Percentiles rank a stretch among this genome's conserved stretches.
Conservation (phyloP, 257 asterid genomes). For the Scutellaria minor region DNA sequence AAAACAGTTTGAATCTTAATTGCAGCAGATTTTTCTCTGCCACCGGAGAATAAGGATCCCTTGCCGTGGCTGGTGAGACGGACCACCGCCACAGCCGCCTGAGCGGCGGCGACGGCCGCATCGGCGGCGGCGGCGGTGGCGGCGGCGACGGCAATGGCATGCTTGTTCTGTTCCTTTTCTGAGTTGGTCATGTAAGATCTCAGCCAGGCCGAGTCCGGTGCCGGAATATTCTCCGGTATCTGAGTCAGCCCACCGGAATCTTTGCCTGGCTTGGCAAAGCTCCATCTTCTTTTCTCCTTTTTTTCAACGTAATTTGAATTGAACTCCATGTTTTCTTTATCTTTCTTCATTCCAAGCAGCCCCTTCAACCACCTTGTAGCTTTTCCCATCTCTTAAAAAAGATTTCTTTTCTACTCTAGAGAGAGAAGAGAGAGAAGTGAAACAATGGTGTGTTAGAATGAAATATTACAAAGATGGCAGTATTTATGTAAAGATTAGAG, state of each 20-base stretch:
- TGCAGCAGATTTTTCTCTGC: slow-evolving; percentile 69
- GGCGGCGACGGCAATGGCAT: slow-evolving; percentile 89
- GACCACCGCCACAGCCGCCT: slow-evolving; percentile 94
- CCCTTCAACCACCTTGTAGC: slow-evolving; percentile 91
- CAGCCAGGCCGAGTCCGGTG: slow-evolving; percentile 55
- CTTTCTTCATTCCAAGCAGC: slow-evolving; percentile 78
- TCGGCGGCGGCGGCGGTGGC: slow-evolving; percentile 97
- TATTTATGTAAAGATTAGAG: slow-evolving; percentile 16
- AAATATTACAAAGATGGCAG: slow-evolving; percentile 33
- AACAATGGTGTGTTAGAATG: slow-evolving; percentile 27
- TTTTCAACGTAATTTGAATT: slow-evolving; percentile 50
- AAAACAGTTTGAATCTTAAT: slow-evolving; percentile 77
- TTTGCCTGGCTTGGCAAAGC: slow-evolving; percentile 64
- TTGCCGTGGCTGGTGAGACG: slow-evolving; percentile 80
- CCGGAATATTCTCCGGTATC: slow-evolving; percentile 47
- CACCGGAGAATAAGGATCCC: slow-evolving; percentile 49
- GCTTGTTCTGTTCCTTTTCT: slow-evolving; percentile 74
- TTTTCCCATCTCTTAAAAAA: slow-evolving; percentile 63
- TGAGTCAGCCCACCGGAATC: slow-evolving; percentile 43
- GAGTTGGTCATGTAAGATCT: slow-evolving; percentile 62
- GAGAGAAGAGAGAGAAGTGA: slow-evolving; percentile 14
- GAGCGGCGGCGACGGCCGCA: slow-evolving; percentile 96
- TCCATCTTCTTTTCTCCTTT: slow-evolving; percentile 70
- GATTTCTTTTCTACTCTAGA: slow-evolving; percentile 13
- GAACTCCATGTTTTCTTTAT: slow-evolving; percentile 58